Base-by-base conservation (phyloP, 345 rosid species). In the Aquilaria yunnanensis region DNA sequence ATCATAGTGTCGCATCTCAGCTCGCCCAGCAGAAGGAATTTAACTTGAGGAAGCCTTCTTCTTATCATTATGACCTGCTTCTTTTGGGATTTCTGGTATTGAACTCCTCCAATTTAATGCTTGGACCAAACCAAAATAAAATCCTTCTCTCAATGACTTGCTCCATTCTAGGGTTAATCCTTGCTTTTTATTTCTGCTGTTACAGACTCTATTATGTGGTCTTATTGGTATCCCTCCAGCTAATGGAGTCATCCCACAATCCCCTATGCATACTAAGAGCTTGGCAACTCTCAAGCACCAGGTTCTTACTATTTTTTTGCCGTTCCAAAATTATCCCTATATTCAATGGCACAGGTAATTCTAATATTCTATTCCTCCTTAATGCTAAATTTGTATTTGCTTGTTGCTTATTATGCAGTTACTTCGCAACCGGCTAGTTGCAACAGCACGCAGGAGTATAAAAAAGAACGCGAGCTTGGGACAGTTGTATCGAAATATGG, bases 1-100 rank as follows among this genome's bases (percentile, higher is more conserved):
- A 93, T 66, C 98, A 93, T 66, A 93, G 98, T 43, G 98, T 93
- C 59, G 98, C 98, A 47, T 93, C 98, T 48, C 98, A 93, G 72
- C 92, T 93, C 62, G 92, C 98, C 5, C 97, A 93, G 62, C 98
- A 90, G 75, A 79, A 88, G 59, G 98, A 93, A 64, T 90, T 88
- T 76, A 94, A 94, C 78, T 72, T 94, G 74, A 94, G 87, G 77
- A 94, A 90, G 69, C 97, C 97, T 47, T 64, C 97, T 61, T 88
- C 87, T 46, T 94, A 94, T 69, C 97, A 94, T 65, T 90, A 86
- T 70, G 99, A 94, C 64, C 79, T 94, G 53, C 86, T 94, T 47
- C 95, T 94, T 68, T 75, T 94, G 66, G 96, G 95, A 11, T 77
- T 86, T 73, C 61, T 94, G 96, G 96, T 90, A 71, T 65, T 74